Percentiles rank a stretch among this genome's conserved stretches.
Evolutionary conservation across 345 rosid genomes (phyloP).

Genomic region (Corchorus olitorius): DNA sequence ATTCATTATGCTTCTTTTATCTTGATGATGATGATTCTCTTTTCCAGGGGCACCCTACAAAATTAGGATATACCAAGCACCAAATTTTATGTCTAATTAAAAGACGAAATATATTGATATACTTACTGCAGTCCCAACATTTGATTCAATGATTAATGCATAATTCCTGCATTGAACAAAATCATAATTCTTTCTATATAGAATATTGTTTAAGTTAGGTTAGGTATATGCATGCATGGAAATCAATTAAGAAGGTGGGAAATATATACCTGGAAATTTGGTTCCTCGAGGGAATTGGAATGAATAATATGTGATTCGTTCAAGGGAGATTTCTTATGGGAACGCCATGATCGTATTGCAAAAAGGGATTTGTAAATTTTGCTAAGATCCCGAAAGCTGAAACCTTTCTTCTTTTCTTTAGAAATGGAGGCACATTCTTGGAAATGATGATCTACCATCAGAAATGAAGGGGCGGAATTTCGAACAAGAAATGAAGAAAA

Average conservation of each 20-base stretch:
- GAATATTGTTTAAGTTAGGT: neutral
- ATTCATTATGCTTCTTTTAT: slow-evolving; percentile 31
- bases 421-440: slow-evolving; percentile 21
- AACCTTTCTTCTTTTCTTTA: slow-evolving; percentile 34
- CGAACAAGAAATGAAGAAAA: slow-evolving; percentile 9
- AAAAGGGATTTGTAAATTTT: slow-evolving; percentile 32
- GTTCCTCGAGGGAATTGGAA: neutral
- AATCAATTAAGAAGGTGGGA: neutral
- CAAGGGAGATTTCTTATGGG: slow-evolving; percentile 26
- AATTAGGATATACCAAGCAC: neutral
- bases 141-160: too few species aligned
- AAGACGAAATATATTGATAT: too few species aligned
- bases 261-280: slow-evolving; percentile 1
- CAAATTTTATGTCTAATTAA: too few species aligned
- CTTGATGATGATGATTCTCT: slow-evolving; percentile 20
- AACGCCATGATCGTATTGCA: slow-evolving; percentile 29
- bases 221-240: neutral
- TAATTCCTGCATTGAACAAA: too few species aligned
- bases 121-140: too few species aligned
- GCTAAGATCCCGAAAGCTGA: slow-evolving; percentile 27
- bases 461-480: slow-evolving; percentile 7
- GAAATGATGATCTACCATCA: slow-evolving; percentile 27
- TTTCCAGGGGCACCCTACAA: slow-evolving; percentile 27
- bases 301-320: neutral
- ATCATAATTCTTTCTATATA: too few species aligned